Percentiles rank a stretch among this genome's conserved stretches.
These are phyloP conservation scores for Ceratocystis cacaofunesta DNA, from an alignment of 2,329 filamentous ascomycete species.

Conservation along the genomic window DNA sequence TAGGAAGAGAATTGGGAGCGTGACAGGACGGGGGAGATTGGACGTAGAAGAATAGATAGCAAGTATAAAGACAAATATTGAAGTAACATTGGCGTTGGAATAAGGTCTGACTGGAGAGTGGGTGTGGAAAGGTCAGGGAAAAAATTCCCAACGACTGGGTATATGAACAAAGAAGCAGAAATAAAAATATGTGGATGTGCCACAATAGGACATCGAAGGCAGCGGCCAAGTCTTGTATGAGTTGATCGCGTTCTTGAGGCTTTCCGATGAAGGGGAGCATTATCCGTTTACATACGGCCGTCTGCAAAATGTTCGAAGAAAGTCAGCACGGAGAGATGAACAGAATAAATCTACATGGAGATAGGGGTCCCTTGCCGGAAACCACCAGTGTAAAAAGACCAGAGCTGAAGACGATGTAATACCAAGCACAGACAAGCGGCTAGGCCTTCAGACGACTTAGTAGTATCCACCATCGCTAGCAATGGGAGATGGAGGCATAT, in stretches of 20 bases:
- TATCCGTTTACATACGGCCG: background rate
- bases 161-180: conserved; percentile 15
- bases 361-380: too few relatives aligned
- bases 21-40: background rate
- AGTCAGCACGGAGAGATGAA: background rate
- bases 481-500: conserved; percentile 45
- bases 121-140: background rate
- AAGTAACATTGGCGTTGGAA: background rate
- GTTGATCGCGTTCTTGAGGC: background rate
- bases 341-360: background rate
- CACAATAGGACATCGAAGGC: background rate
- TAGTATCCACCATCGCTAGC: conserved; percentile 49
- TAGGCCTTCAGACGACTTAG: conserved; percentile 19
- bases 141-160: conserved; percentile 13
- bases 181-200: conserved; percentile 1
- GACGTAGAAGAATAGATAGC: conserved; percentile 1
- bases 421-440: background rate
- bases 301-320: background rate
- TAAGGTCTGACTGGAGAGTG: background rate
- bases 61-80: conserved; percentile 2
- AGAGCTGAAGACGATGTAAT: background rate
- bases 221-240: background rate
- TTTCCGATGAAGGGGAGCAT: background rate
- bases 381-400: background rate
- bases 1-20: background rate